These are phyloP conservation scores for Beta vulgaris DNA, from an alignment of 148 eudicot species.

Conservation along the genomic window DNA sequence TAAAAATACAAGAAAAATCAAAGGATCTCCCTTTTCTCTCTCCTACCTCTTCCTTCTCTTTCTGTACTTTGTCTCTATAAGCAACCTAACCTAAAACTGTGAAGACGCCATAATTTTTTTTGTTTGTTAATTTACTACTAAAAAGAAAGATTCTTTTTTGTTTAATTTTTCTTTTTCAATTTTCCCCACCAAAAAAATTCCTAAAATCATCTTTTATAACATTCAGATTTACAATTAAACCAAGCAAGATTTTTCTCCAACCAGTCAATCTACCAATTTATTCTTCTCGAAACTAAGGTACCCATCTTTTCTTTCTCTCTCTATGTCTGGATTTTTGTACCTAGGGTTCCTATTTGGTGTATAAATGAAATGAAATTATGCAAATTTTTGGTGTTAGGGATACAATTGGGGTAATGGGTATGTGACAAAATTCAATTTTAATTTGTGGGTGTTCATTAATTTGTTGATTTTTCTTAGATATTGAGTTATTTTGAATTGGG, in stretches of 20 bases:
- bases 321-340: slow-evolving; percentile 5
- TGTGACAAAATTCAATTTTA: slow-evolving; percentile 6
- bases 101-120: slow-evolving; percentile 26
- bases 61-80: slow-evolving; percentile 29
- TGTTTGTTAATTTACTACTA: not conserved
- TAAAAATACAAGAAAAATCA: not conserved
- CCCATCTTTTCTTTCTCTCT: slow-evolving; percentile 19
- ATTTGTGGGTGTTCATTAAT: slow-evolving; percentile 13
- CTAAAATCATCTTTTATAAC: slow-evolving; percentile 10
- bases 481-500: not conserved
- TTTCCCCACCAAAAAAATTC: slow-evolving; percentile 19
- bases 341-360: slow-evolving; percentile 18
- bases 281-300: slow-evolving; percentile 31
- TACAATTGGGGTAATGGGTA: slow-evolving; percentile 27
- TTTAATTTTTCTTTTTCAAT: not conserved
- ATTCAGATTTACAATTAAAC: slow-evolving; percentile 28
- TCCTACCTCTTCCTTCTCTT: not conserved
- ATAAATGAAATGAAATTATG: not conserved
- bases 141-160: not conserved
- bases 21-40: slow-evolving; percentile 10
- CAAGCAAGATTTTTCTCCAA: slow-evolving; percentile 17
- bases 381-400: not conserved
- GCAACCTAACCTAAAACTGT: slow-evolving; percentile 40
- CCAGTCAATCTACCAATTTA: slow-evolving; percentile 24
- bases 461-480: slow-evolving; percentile 22